A percentile compares a stretch with the other conserved stretches of the same genome.
Evolutionary conservation across 768 basidiomycete species (phyloP).

Genomic region (Mycena maculata): DNA sequence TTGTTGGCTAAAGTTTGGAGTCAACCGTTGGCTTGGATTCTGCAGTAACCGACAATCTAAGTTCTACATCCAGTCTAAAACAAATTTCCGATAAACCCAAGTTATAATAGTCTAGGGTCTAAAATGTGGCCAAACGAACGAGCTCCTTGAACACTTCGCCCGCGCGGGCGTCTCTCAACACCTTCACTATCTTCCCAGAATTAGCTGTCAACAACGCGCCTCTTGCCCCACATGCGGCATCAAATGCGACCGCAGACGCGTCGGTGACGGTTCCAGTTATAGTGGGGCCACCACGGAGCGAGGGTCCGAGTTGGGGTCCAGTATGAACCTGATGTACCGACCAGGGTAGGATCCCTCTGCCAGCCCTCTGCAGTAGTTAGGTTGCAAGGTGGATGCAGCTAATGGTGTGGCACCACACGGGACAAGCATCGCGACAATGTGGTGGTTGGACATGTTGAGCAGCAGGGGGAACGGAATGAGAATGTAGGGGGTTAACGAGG

Average conservation of each 20-base stretch:
- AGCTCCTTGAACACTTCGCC: conserved; percentile 17
- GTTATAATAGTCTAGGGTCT: too few relatives aligned
- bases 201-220: neutral
- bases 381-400: conserved; percentile 15
- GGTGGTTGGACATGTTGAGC: conserved; percentile 16
- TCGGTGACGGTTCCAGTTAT: conserved; percentile 18
- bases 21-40: too few relatives aligned
- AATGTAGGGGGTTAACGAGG: too few relatives aligned
- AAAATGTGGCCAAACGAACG: conserved; percentile 10
- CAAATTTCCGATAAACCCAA: too few relatives aligned
- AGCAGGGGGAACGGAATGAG: too few relatives aligned
- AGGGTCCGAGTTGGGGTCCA: conserved; percentile 16
- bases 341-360: conserved; percentile 15
- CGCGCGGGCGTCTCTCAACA: neutral
- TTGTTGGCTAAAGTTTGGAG: too few relatives aligned
- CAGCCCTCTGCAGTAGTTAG: conserved; percentile 13
- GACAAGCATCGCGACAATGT: conserved; percentile 20
- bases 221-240: conserved; percentile 1
- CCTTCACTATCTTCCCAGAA: neutral
- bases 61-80: too few relatives aligned
- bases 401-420: conserved; percentile 17
- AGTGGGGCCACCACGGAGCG: conserved; percentile 1
- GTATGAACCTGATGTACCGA: neutral
- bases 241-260: conserved; percentile 7
- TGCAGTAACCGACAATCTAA: too few relatives aligned